phyloP scores from a whole-genome alignment of 2,329 filamentous ascomycete species.

The Penicillium decumbens region DNA sequence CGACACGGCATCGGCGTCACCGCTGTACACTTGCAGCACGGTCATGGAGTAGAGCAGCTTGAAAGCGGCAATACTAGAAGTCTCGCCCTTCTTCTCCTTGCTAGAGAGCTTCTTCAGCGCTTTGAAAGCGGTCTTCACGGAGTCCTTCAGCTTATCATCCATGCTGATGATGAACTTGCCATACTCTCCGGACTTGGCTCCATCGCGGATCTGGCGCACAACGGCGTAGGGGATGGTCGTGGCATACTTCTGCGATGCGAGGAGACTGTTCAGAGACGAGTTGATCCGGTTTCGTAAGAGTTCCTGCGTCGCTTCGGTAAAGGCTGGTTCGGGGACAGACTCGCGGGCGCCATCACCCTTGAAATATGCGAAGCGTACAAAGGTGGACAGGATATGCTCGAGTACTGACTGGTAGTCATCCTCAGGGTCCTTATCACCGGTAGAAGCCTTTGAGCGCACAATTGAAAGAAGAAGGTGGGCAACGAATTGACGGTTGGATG shows the following conservation, averaged over 20 bases:
- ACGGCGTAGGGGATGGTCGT: slow-evolving; percentile 38
- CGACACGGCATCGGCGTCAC: slow-evolving; percentile 77
- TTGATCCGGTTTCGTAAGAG: slow-evolving; percentile 53
- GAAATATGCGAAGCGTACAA: slow-evolving; percentile 52
- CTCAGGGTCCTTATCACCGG: slow-evolving; percentile 22
- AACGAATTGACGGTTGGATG: slow-evolving; percentile 46
- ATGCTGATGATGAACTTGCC: slow-evolving; percentile 48
- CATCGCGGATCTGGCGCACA: slow-evolving; percentile 40
- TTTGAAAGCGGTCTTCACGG: slow-evolving; percentile 42
- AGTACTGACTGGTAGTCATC: slow-evolving; percentile 42
- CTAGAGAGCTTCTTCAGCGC: slow-evolving; percentile 37
- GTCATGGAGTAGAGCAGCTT: slow-evolving; percentile 78
- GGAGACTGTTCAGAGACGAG: slow-evolving; percentile 52
- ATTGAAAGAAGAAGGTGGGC: slow-evolving; percentile 52
- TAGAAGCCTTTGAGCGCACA: slow-evolving; percentile 40
- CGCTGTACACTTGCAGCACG: slow-evolving; percentile 83
- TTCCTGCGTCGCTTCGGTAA: slow-evolving; percentile 47
- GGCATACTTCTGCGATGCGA: slow-evolving; percentile 40
- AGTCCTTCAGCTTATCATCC: slow-evolving; percentile 43
- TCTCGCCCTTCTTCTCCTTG: slow-evolving; percentile 45
- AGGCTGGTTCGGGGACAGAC: slow-evolving; percentile 38
- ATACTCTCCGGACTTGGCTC: slow-evolving; percentile 32
- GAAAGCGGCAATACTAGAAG: slow-evolving; percentile 56
- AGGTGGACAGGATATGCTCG: slow-evolving; percentile 42
- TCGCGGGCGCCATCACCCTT: slow-evolving; percentile 28